These are phyloP conservation scores for Puya raimondii DNA, from an alignment of 176 grass and related monocot genomes.

Conservation along the genomic window DNA sequence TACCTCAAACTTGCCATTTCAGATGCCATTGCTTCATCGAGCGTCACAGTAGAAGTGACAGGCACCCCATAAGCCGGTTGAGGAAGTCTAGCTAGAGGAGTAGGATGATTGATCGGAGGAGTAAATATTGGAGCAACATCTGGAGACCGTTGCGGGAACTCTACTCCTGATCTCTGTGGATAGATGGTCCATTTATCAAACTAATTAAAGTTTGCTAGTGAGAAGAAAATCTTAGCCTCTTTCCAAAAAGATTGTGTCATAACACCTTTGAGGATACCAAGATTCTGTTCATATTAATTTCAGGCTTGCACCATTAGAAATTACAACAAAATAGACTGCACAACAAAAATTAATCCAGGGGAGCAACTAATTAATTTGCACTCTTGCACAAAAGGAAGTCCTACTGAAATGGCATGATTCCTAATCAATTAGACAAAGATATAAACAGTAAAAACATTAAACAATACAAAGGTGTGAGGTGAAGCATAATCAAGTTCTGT, in stretches of 20 bases:
- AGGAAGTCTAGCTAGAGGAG: conserved; percentile 26
- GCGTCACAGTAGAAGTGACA: conserved; percentile 40
- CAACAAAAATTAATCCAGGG: no score
- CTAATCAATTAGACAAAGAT: no score
- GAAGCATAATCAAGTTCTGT: no score
- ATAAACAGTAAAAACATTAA: no score
- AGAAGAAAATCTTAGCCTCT: not conserved
- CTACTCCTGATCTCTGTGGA: conserved; percentile 53
- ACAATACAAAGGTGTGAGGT: no score
- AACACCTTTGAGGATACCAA: not conserved
- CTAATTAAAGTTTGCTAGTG: not conserved
- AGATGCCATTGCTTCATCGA: conserved; percentile 78
- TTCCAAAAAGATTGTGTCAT: not conserved
- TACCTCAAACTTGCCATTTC: conserved; percentile 47
- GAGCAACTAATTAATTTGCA: no score
- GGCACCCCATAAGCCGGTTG: conserved; percentile 35
- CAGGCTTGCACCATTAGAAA: no score
- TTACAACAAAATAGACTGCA: no score
- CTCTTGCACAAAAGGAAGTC: no score
- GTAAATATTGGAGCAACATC: conserved; percentile 58
- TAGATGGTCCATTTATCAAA: conserved; percentile 7
- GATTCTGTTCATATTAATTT: not conserved
- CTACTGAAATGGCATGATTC: no score
- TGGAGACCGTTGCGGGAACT: conserved; percentile 50
- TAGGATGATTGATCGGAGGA: conserved; percentile 29